A percentile compares a stretch with the other conserved stretches of the same genome.
These are phyloP conservation scores for Huiozyma sinensis DNA, from an alignment of 805 yeast genomes.

Conservation along the genomic window DNA sequence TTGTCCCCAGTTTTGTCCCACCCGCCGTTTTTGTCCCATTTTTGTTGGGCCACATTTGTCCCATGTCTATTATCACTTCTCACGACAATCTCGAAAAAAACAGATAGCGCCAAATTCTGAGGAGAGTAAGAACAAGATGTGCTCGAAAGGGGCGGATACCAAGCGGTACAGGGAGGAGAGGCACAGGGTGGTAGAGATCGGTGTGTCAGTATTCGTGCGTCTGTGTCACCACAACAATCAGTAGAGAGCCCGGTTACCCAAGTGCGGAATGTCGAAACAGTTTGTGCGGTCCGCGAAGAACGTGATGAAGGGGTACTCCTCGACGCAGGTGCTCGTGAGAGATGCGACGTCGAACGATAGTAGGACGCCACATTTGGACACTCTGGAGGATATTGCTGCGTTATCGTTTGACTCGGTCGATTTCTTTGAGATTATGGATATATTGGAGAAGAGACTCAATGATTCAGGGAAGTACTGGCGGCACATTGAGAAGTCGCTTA, in stretches of 20 bases:
- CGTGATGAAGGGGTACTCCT: conserved; percentile 64
- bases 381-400: conserved; percentile 75
- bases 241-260: not conserved
- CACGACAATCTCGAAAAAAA: too few relatives aligned
- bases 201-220: too few relatives aligned
- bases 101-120: too few relatives aligned
- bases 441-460: conserved; percentile 81
- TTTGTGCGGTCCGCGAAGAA: conserved; percentile 79
- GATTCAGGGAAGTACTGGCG: conserved; percentile 98
- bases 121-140: too few relatives aligned
- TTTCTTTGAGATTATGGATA: conserved; percentile 84
- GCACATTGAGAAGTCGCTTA: conserved; percentile 84
- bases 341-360: conserved; percentile 88
- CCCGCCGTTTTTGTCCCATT: too few relatives aligned
- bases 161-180: too few relatives aligned
- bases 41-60: too few relatives aligned
- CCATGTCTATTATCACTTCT: too few relatives aligned
- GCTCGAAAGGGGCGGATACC: too few relatives aligned
- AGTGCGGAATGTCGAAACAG: conserved; percentile 53
- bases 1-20: too few relatives aligned
- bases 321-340: conserved; percentile 78
- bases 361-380: conserved; percentile 67
- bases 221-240: too few relatives aligned
- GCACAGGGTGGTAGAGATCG: too few relatives aligned
- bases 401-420: conserved; percentile 63